phyloP scores from a whole-genome alignment of 495 filamentous ascomycete genomes.

The Neurospora sp. region DNA sequence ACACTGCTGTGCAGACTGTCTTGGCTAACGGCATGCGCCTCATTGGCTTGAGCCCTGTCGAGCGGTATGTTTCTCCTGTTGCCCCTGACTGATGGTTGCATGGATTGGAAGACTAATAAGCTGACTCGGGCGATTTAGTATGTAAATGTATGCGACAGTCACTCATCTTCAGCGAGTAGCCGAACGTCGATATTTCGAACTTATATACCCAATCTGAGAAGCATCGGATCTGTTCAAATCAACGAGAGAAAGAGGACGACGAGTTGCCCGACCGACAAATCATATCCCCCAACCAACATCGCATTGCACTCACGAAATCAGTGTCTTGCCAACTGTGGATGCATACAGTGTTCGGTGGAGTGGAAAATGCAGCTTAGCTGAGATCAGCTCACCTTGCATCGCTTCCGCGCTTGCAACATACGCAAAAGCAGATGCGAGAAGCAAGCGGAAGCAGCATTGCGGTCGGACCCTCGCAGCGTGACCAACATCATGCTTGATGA shows the following conservation, averaged over 20 bases:
- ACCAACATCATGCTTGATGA: not conserved
- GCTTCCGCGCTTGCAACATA: not conserved
- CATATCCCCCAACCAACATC: not conserved
- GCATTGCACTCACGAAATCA: not conserved
- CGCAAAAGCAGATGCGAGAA: not conserved
- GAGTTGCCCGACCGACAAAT: not conserved
- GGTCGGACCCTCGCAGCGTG: not conserved
- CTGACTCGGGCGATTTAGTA: constrained; percentile 10
- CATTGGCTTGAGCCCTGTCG: constrained; percentile 68
- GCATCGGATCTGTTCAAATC: not conserved
- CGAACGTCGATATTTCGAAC: not conserved
- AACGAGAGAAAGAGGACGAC: not conserved
- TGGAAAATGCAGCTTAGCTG: not conserved
- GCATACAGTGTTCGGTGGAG: not conserved
- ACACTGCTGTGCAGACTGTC: constrained; percentile 67
- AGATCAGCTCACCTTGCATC: not conserved
- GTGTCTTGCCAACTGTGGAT: not conserved
- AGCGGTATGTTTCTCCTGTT: constrained; percentile 33
- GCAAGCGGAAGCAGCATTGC: not conserved
- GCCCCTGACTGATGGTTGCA: not conserved
- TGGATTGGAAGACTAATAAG: not conserved
- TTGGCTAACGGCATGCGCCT: constrained; percentile 77
- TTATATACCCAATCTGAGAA: not conserved
- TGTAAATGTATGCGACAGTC: constrained; percentile 8
- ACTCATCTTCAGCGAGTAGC: not conserved